A percentile compares a stretch with the other conserved stretches of the same genome.
Conservation (phyloP, 805 yeast species). For the Priceomyces fermenticarens region DNA sequence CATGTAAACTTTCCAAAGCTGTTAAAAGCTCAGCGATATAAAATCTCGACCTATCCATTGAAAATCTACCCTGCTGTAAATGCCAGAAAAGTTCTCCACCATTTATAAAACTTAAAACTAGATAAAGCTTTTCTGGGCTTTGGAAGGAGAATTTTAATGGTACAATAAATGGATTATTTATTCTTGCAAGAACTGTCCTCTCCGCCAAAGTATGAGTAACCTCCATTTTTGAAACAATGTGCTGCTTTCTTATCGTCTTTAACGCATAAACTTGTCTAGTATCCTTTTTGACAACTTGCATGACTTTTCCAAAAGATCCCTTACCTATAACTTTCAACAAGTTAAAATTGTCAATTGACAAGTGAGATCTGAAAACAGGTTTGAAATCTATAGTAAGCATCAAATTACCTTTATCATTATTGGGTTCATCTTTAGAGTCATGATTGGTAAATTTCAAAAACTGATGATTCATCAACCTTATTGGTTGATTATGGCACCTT, state of each 20-base stretch:
- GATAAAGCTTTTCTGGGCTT: slow-evolving; percentile 89
- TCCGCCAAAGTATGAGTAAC: slow-evolving; percentile 96
- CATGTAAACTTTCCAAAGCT: slow-evolving; percentile 90
- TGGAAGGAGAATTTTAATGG: slow-evolving; percentile 96
- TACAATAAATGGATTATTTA: slow-evolving; percentile 92
- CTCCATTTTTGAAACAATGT: slow-evolving; percentile 89
- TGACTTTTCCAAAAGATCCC: slow-evolving; percentile 97
- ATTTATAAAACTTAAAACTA: slow-evolving; percentile 88
- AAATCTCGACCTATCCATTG: slow-evolving; percentile 83
- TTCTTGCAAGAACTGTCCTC: slow-evolving; percentile 89
- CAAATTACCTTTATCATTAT: slow-evolving; percentile 44
- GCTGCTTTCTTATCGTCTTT: slow-evolving; percentile 90
- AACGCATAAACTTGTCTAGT: slow-evolving; percentile 93
- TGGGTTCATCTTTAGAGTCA: slow-evolving; percentile 45
- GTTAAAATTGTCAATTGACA: slow-evolving; percentile 89
- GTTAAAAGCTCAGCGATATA: slow-evolving; percentile 92
- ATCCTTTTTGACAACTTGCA: slow-evolving; percentile 96
- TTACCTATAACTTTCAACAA: slow-evolving; percentile 93
- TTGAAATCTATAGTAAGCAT: slow-evolving; percentile 67
- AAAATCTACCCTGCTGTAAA: slow-evolving; percentile 85
- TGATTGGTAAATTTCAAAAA: slow-evolving; percentile 29
- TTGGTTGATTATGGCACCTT: slow-evolving; percentile 45
- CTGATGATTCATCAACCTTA: slow-evolving; percentile 65
- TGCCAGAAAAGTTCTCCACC: slow-evolving; percentile 97
- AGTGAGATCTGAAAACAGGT: slow-evolving; percentile 59